phyloP scores from a whole-genome alignment of 2,329 filamentous ascomycete species.

The Cercospora citrullina region DNA sequence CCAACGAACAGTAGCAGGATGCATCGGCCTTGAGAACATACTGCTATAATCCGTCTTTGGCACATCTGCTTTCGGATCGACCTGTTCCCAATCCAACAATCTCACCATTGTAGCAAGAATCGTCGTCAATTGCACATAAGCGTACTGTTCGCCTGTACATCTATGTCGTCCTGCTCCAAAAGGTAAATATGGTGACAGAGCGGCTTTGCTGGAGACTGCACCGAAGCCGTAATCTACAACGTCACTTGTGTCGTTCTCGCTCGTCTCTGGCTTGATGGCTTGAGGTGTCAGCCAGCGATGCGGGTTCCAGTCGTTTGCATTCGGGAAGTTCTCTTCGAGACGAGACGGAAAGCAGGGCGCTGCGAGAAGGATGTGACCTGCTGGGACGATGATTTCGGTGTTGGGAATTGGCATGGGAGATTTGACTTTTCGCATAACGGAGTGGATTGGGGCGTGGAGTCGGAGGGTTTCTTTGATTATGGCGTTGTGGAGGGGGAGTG shows the following conservation, averaged over 20 bases:
- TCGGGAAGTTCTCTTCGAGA: conserved; percentile 73
- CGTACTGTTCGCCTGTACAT: conserved; percentile 96
- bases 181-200: conserved; percentile 83
- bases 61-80: conserved; percentile 68
- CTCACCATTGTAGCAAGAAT: conserved; percentile 79
- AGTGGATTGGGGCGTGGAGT: conserved; percentile 89
- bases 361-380: conserved; percentile 75
- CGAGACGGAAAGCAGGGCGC: conserved; percentile 79
- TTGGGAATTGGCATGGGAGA: conserved; percentile 79
- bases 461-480: conserved; percentile 91
- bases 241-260: conserved; percentile 47
- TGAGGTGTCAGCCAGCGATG: conserved; percentile 67
- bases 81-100: conserved; percentile 74
- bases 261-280: conserved; percentile 52
- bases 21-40: conserved; percentile 47
- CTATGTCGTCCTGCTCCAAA: conserved; percentile 91
- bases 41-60: conserved; percentile 67
- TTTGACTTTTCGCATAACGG: conserved; percentile 90
- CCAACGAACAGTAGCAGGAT: conserved; percentile 2
- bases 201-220: conserved; percentile 78
- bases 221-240: conserved; percentile 94
- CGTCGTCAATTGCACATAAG: conserved; percentile 85
- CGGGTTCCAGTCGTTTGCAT: conserved; percentile 81
- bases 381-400: conserved; percentile 79
- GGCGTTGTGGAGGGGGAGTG: conserved; percentile 76